These are phyloP conservation scores for Dictyostelium capitatum DNA, from an alignment of 78 protist species.

Conservation along the genomic window DNA sequence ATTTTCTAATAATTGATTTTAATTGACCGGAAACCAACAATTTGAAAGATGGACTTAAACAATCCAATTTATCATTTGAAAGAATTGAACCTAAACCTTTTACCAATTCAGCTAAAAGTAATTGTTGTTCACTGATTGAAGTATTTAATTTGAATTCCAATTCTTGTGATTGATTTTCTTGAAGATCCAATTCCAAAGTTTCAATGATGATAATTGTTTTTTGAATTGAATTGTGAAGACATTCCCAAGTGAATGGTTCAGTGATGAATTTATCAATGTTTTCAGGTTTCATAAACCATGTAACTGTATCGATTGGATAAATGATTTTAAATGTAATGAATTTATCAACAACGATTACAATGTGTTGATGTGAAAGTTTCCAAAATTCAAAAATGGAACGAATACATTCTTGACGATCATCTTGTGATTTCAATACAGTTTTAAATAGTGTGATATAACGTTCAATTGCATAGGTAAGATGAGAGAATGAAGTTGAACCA, in stretches of 20 bases:
- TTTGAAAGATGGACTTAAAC: neutral
- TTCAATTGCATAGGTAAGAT: conserved; percentile 68
- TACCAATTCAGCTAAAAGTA: conserved; percentile 29
- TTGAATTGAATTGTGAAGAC: conserved; percentile 45
- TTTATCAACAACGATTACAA: conserved; percentile 66
- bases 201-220: conserved; percentile 72
- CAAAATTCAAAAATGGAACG: conserved; percentile 49
- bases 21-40: conserved; percentile 53
- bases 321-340: conserved; percentile 60
- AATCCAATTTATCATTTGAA: neutral
- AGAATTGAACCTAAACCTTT: conserved; percentile 8
- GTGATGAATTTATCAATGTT: neutral
- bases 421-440: conserved; percentile 17
- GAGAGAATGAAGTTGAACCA: conserved; percentile 69
- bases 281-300: neutral
- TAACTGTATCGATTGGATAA: conserved; percentile 41
- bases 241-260: conserved; percentile 56
- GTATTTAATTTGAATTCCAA: conserved; percentile 29
- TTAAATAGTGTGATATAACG: conserved; percentile 67
- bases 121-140: conserved; percentile 40
- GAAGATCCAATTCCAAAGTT: conserved; percentile 17
- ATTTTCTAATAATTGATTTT: conserved; percentile 52
- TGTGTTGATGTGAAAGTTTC: conserved; percentile 64
- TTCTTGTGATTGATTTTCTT: conserved; percentile 18
- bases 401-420: conserved; percentile 55